Conservation (phyloP, 805 yeast genomes). For the Teunomyces aglyptinius region DNA sequence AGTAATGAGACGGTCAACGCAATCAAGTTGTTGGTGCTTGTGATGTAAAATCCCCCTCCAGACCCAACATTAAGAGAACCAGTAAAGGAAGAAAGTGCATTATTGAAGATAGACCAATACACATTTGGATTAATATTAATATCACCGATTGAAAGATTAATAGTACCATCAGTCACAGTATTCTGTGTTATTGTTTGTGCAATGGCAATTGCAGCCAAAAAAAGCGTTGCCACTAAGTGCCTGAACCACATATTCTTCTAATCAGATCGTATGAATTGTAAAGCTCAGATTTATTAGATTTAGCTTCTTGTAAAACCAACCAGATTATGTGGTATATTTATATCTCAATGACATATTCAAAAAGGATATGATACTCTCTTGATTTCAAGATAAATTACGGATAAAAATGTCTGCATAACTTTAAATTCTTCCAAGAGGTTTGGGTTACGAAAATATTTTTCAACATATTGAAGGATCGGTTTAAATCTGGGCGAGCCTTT, state of each 20-base stretch:
- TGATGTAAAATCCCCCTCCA: slow-evolving; percentile 16
- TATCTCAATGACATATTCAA: not conserved
- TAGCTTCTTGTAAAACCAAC: not conserved
- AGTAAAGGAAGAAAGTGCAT: slow-evolving; percentile 11
- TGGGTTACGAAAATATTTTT: not conserved
- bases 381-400: not conserved
- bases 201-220: slow-evolving; percentile 3
- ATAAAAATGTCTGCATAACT: not conserved
- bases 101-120: slow-evolving; percentile 17
- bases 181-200: slow-evolving; percentile 10
- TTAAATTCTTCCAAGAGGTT: not conserved
- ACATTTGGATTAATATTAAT: slow-evolving; percentile 16
- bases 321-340: not conserved
- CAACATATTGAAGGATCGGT: not conserved
- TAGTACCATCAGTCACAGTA: slow-evolving; percentile 16
- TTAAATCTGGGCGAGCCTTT: not conserved
- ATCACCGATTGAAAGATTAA: slow-evolving; percentile 18
- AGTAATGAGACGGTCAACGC: slow-evolving; percentile 10
- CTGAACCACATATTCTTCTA: slow-evolving; percentile 1
- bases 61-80: slow-evolving; percentile 14
- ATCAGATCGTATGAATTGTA: not conserved
- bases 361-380: not conserved
- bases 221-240: not conserved
- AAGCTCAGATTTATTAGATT: not conserved
- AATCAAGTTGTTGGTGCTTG: slow-evolving; percentile 7